phyloP scores from a whole-genome alignment of 495 filamentous ascomycete genomes.

The Pyrenula aspistea region DNA sequence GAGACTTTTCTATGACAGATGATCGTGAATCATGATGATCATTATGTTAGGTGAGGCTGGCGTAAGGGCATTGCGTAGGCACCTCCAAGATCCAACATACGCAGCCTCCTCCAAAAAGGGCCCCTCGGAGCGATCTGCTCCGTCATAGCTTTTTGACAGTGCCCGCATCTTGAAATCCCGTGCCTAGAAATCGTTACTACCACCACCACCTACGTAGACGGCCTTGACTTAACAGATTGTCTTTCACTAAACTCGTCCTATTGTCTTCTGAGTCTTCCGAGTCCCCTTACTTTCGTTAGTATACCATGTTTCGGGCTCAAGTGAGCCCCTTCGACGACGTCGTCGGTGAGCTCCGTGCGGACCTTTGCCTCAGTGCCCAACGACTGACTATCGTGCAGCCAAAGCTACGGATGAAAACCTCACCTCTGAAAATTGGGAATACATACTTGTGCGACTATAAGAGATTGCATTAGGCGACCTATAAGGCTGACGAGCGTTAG shows the following conservation, averaged over 20 bases:
- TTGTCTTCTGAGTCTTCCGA: not conserved
- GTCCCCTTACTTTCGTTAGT: not conserved
- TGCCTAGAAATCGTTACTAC: not conserved
- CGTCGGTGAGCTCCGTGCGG: slow-evolving; percentile 46
- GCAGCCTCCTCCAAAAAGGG: not conserved
- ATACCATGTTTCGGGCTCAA: slow-evolving; percentile 64
- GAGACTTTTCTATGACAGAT: too few relatives aligned
- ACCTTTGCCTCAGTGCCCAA: slow-evolving; percentile 2
- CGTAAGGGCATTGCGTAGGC: not conserved
- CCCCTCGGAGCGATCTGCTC: not conserved
- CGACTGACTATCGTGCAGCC: slow-evolving; percentile 36
- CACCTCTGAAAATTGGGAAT: slow-evolving; percentile 96
- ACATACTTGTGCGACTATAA: slow-evolving; percentile 59
- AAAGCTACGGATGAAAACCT: slow-evolving; percentile 99
- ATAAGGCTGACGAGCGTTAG: slow-evolving; percentile 17
- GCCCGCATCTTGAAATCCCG: not conserved
- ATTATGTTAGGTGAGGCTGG: not conserved
- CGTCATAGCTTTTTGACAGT: not conserved
- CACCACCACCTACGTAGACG: not conserved
- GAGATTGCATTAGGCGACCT: not conserved
- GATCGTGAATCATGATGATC: too few relatives aligned
- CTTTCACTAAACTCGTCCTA: not conserved
- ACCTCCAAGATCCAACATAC: not conserved
- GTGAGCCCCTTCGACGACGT: slow-evolving; percentile 73
- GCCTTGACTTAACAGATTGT: not conserved